These are phyloP conservation scores for Ceratobasidium sp. DNA, from an alignment of 1,284 basidiomycete genomes.

Conservation along the genomic window DNA sequence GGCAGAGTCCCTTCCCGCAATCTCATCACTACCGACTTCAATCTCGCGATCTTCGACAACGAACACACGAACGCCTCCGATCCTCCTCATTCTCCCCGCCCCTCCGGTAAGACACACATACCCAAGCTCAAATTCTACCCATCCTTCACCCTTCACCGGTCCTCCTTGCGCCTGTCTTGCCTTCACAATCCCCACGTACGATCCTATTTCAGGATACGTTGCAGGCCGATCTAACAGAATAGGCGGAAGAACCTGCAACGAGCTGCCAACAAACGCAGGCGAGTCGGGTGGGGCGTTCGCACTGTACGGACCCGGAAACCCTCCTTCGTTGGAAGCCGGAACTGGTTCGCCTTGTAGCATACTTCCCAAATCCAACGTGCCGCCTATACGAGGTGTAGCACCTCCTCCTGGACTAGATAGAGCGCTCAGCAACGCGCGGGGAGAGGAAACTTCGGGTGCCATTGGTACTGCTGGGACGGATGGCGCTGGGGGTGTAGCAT, in stretches of 20 bases:
- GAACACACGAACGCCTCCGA: slow-evolving; percentile 72
- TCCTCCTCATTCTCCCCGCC: slow-evolving; percentile 63
- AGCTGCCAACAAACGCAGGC: slow-evolving; percentile 67
- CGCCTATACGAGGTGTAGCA: slow-evolving; percentile 13
- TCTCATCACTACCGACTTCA: slow-evolving; percentile 51
- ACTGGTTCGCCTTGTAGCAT: slow-evolving; percentile 42
- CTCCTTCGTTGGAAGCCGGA: background rate
- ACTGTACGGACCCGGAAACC: slow-evolving; percentile 44
- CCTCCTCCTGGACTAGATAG: slow-evolving; percentile 33
- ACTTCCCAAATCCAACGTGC: slow-evolving; percentile 21
- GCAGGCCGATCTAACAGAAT: slow-evolving; percentile 47
- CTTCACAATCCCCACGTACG: slow-evolving; percentile 10
- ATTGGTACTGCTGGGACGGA: slow-evolving; percentile 46
- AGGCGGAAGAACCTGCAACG: slow-evolving; percentile 57
- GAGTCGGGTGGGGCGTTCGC: slow-evolving; percentile 43
- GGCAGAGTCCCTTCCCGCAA: slow-evolving; percentile 23
- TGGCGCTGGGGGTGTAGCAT: slow-evolving; percentile 48
- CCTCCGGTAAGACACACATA: slow-evolving; percentile 61
- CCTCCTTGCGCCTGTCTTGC: slow-evolving; percentile 36
- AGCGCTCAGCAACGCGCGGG: slow-evolving; percentile 46
- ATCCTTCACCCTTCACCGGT: slow-evolving; percentile 53
- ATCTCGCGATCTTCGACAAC: slow-evolving; percentile 66
- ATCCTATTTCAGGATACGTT: slow-evolving; percentile 28
- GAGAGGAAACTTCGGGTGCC: slow-evolving; percentile 48
- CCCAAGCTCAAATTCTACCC: slow-evolving; percentile 68